phyloP scores from a whole-genome alignment of 2,329 filamentous ascomycete genomes.

The Metarhizium robertsii region DNA sequence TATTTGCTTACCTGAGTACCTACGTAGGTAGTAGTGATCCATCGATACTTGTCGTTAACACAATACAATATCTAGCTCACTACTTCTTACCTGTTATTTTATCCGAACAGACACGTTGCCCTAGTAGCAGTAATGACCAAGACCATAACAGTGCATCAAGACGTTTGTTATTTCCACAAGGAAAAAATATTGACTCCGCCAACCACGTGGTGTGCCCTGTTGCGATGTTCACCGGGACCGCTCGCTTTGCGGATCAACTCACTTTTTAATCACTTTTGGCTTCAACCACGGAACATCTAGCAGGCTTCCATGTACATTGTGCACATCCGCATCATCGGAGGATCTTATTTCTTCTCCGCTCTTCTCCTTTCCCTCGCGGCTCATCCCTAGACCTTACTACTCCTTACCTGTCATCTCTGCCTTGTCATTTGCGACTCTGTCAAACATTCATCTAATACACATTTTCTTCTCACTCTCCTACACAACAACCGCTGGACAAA shows the following conservation, averaged over 20 bases:
- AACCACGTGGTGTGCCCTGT: neutral
- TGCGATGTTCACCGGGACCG: neutral
- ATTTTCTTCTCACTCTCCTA: neutral
- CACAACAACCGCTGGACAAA: neutral
- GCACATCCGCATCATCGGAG: neutral
- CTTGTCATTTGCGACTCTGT: neutral
- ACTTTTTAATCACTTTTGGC: neutral
- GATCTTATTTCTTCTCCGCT: neutral
- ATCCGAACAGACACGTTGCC: too few relatives aligned
- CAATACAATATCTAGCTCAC: too few relatives aligned
- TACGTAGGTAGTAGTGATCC: too few relatives aligned
- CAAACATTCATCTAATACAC: neutral
- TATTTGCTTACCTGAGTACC: too few relatives aligned
- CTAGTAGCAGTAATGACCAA: neutral
- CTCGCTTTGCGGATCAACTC: neutral
- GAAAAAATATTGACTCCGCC: neutral
- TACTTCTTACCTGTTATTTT: too few relatives aligned
- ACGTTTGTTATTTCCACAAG: neutral
- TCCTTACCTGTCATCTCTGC: neutral
- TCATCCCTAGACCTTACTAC: neutral
- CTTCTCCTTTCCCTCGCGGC: neutral
- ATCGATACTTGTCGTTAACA: too few relatives aligned
- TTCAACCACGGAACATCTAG: neutral
- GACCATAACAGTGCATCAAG: neutral
- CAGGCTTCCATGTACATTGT: neutral